Base-by-base conservation (phyloP, 441 rosid genomes). In the Arabidopsis hybrid region DNA sequence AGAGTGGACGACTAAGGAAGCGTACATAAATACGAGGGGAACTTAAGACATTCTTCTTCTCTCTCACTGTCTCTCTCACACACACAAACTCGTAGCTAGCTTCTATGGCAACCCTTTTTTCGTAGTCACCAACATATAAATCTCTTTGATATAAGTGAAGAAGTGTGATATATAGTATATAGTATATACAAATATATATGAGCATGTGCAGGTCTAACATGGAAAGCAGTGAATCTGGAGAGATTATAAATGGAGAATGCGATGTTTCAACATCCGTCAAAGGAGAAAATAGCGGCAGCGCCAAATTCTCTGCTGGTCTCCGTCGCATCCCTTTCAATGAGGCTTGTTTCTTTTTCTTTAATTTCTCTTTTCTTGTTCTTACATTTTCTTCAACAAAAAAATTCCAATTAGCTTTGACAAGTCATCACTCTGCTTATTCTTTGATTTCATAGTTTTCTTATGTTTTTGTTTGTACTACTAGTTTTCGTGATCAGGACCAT, bases 251-350 rank as follows among this genome's bases (percentile, higher is more conserved):
- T 55, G 79, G 66, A 67, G 74, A 75, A 68, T 68, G 65, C 38
- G 66, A 62, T 47, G 66, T 21, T 69, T 76, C 75, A 56, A 69
- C 79, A 16, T 76, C 75, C 59, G 55, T 55, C 69, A 68, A 68
- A 60, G 65, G 50, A 69, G 79, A 69, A 69, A 68, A 74, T 69
- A 69, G 39, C 43, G 66, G 47, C 66, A 47, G 6, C 46, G 6
- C 71, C 71, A 69, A 69, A 57, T 57, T 76, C 49, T 76, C 65
- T 1, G 60, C 71, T 63, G 38, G 71, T 49, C 75, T 76, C 67
- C 75, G 79, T 57, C 79, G 79, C 47, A 76, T 76, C 71, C 71
- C 79, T 69, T 76, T 76, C 49, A 69, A 76, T 13, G 79, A 76
- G 79, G 79, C 38, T 64, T 69, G 71, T 69, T 26, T 69, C 59